Base-by-base conservation (phyloP, 371 early-diverging fungal genomes). In the Blyttiomyces sp. region DNA sequence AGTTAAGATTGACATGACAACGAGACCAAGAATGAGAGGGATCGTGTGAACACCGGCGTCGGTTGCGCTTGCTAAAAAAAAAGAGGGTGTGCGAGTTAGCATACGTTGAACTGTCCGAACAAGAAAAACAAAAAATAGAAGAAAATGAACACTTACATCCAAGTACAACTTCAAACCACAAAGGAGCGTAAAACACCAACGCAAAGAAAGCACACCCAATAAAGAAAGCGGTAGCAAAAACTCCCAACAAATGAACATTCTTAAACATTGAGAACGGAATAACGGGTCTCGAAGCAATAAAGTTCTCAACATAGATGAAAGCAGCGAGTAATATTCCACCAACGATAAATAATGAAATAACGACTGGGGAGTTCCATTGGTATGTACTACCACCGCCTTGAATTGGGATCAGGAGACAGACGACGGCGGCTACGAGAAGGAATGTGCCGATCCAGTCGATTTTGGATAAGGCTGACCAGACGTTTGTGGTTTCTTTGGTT, bases 151-250 rank as follows among this genome's bases (percentile, higher is more conserved):
- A 24, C 56, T 42, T 24, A 49, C 69, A 55, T 42, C 79, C 76
- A 32, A 77, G 66, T 35, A 90, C 89, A 34, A 90, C 83, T 61
- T 88, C 89, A 72, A 88, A 89, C 71, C 86, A 93, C 7, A 89
- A 72, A 28, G 54, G 54, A 23, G 86, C 76, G 68, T 87, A 89
- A 64, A 86, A 93, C 11, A 89, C 63, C 13, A 85, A 76, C 19
- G 83, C 80, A 49, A 86, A 84, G 57, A 89, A 85, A 26, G 81
- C 69, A 45, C 84, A 74, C 23, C 90, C 90, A 28, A 46, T n/a
- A 28, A 33, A 54, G 34, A 48, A 43, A 7, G 34, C 23, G 19
- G 52, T 49, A 23, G 55, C 35, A 79, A 57, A 87, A 79, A 42
- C 66, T 59, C 4, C 71, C 61, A 68, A 54, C 43, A 62, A 52